Base-by-base conservation (phyloP, 805 yeast species). In the Blastobotrys parvus region DNA sequence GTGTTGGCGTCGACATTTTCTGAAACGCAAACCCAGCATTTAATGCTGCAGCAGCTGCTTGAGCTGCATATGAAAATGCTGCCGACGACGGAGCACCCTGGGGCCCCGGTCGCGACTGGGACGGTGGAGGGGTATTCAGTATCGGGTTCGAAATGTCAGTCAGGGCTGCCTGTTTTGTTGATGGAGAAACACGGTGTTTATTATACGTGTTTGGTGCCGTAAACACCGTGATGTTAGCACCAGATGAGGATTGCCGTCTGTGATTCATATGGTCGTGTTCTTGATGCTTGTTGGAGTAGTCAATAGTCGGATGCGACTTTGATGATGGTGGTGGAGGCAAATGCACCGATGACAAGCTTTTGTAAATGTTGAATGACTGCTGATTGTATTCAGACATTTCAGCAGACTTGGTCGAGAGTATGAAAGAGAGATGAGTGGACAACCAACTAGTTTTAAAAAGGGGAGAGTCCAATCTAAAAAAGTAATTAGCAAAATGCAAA, bases 271-370 rank as follows among this genome's bases (percentile, higher is more conserved):
- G n/a, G 29, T 25, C 29, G 16, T 31, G 35, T 8, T 31, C 35
- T n/a, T 31, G 18, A n/a, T 13, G 18, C 16, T 31, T 7, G 13
- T 31, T 31, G 11, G 18, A 16, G 41, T 6, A 29, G 18, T 20
- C 29, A 21, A 20, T 20, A 8, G 25, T n/a, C 29, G 35, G n/a
- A 15, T n/a, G 23, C 23, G n/a, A 5, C 7, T 31, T 39, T 18
- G 42, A 30, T 32, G 58, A 46, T 3, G 70, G 69, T 2, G 69
- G 70, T 7, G 70, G 70, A 4, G 70, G 70, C 20, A 66, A 57
- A 40, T 66, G 67, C 25, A 66, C 67, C 22, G 69, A 65, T 17
- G 62, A 59, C 46, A 65, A 47, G 18, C 69, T 64, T 52, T 61
- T 64, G 43, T 64, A 50, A 41, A 65, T 53, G 55, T 57, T 51